phyloP scores from a whole-genome alignment of 2,329 filamentous ascomycete species.

The Balansia obtecta region DNA sequence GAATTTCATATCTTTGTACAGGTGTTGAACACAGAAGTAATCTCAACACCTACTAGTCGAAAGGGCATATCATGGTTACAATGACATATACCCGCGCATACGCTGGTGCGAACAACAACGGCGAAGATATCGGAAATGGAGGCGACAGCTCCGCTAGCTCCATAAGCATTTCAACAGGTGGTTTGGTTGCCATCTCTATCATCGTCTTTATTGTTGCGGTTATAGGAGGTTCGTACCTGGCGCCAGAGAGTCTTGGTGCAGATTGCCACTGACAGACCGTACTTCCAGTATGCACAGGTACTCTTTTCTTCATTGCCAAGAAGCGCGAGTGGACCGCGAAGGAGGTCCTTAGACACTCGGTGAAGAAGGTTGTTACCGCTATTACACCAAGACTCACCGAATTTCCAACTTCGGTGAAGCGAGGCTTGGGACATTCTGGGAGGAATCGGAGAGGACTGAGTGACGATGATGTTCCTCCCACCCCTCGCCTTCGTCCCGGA shows the following conservation, averaged over 20 bases:
- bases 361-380: slow-evolving; percentile 46
- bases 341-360: slow-evolving; percentile 57
- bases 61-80: slow-evolving; percentile 23
- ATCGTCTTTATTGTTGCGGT: slow-evolving; percentile 56
- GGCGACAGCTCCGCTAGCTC: slow-evolving; percentile 41
- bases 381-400: slow-evolving; percentile 50
- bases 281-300: slow-evolving; percentile 45
- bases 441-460: slow-evolving; percentile 31
- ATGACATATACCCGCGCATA: slow-evolving; percentile 21
- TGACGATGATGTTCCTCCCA: slow-evolving; percentile 45
- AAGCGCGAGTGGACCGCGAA: slow-evolving; percentile 74
- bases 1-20: background rate
- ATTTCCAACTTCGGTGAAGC: slow-evolving; percentile 46
- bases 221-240: slow-evolving; percentile 48
- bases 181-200: slow-evolving; percentile 61
- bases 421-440: slow-evolving; percentile 16
- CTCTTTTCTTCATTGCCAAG: slow-evolving; percentile 70
- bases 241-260: background rate
- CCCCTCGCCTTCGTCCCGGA: slow-evolving; percentile 37
- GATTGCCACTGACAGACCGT: background rate
- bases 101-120: slow-evolving; percentile 24
- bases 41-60: background rate
- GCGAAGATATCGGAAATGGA: slow-evolving; percentile 50
- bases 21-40: background rate
- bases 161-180: slow-evolving; percentile 54